These are phyloP conservation scores for Murraya paniculata DNA, from an alignment of 345 rosid genomes.

Conservation along the genomic window DNA sequence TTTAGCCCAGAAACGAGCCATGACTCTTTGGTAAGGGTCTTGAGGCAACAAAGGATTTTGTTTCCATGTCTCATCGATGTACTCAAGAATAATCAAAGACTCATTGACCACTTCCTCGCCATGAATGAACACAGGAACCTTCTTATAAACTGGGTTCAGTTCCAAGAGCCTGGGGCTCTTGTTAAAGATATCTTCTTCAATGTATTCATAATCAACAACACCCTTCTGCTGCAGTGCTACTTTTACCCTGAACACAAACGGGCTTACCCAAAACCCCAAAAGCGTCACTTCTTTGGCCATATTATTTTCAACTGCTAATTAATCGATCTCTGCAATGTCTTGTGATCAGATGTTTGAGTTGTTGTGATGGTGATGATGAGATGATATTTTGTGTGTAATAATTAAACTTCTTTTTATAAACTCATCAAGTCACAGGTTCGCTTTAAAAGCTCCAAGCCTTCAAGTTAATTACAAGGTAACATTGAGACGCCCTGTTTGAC, in stretches of 20 bases:
- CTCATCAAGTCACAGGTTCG: too few relatives aligned
- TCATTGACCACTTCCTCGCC: constrained; percentile 8
- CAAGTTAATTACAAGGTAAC: too few relatives aligned
- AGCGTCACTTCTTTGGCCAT: constrained; percentile 16
- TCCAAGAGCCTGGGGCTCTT: constrained; percentile 16
- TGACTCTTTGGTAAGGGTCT: constrained; percentile 35
- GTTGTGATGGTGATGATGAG: too few relatives aligned
- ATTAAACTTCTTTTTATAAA: too few relatives aligned
- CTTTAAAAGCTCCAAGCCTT: too few relatives aligned
- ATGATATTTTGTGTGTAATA: too few relatives aligned
- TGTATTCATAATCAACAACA: constrained; percentile 18
- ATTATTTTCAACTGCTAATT: too few relatives aligned
- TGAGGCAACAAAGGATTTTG: constrained; percentile 31
- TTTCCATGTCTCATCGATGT: constrained; percentile 35
- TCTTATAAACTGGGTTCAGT: constrained; percentile 15
- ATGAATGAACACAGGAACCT: constrained; percentile 23
- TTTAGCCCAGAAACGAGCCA: constrained; percentile 39
- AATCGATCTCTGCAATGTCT: too few relatives aligned
- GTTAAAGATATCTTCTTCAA: constrained; percentile 22
- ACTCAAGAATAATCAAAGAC: constrained; percentile 23
- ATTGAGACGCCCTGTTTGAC: too few relatives aligned
- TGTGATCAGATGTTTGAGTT: too few relatives aligned
- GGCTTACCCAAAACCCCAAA: constrained; percentile 23
- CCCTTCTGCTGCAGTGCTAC: constrained; percentile 24
- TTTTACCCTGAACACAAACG: constrained; percentile 1